Evolutionary conservation across 495 filamentous ascomycete species (phyloP).

Genomic region (Tuber indicum): DNA sequence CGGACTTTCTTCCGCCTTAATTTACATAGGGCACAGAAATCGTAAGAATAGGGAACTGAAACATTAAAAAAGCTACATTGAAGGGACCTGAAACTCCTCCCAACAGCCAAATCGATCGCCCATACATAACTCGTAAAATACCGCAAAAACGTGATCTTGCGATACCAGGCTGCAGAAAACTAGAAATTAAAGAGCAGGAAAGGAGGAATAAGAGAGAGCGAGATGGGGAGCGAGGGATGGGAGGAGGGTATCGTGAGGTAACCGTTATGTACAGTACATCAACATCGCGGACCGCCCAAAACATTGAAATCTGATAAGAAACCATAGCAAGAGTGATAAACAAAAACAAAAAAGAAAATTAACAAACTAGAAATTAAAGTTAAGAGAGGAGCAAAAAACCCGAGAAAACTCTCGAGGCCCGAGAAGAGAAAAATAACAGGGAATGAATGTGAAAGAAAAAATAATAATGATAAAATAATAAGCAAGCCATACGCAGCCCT

Average conservation of each 20-base stretch:
- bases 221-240: background rate
- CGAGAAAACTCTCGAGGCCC: background rate
- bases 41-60: background rate
- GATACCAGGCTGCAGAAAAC: background rate
- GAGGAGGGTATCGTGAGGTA: background rate
- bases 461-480: constrained; percentile 2
- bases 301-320: constrained; percentile 2
- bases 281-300: background rate
- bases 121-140: background rate
- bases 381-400: background rate
- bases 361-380: background rate
- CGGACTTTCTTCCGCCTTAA: constrained; percentile 2
- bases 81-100: constrained; percentile 1
- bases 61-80: background rate
- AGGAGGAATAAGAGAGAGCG: background rate
- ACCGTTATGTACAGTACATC: background rate
- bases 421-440: background rate
- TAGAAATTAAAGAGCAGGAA: background rate
- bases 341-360: background rate
- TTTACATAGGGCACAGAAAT: background rate
- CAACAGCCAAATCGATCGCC: background rate
- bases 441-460: background rate
- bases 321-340: background rate
- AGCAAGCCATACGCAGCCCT: constrained; percentile 2
- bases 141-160: background rate